These are phyloP conservation scores for Dendrobium chrysotoxum DNA, from an alignment of 106 monocot species.

Conservation along the genomic window DNA sequence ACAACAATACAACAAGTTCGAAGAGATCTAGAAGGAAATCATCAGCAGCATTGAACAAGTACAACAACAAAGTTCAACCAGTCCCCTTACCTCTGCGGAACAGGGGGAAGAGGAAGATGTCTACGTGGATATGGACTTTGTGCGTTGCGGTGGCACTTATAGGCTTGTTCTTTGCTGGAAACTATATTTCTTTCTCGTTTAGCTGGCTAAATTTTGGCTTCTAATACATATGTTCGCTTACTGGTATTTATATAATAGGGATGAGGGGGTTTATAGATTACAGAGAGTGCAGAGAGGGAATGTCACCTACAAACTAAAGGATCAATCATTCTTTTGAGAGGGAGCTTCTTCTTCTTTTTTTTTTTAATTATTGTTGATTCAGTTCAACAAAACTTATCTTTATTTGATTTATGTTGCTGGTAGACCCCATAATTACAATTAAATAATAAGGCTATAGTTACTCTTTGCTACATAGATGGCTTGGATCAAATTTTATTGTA, in stretches of 20 bases:
- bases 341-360: background rate
- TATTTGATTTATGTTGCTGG: background rate
- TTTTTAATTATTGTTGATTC: background rate
- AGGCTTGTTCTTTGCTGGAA: slow-evolving; percentile 46
- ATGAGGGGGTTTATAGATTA: background rate
- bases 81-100: slow-evolving; percentile 62
- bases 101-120: slow-evolving; percentile 57
- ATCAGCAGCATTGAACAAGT: slow-evolving; percentile 19
- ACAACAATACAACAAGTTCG: background rate
- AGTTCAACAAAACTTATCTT: background rate
- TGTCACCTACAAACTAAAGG: background rate
- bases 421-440: background rate
- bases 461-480: no score
- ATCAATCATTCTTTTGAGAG: slow-evolving; percentile 3
- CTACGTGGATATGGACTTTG: slow-evolving; percentile 50
- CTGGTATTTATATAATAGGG: background rate
- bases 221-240: slow-evolving; percentile 13
- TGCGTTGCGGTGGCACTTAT: slow-evolving; percentile 18
- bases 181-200: slow-evolving; percentile 33
- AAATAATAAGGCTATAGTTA: background rate
- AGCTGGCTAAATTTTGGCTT: slow-evolving; percentile 18
- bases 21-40: slow-evolving; percentile 20
- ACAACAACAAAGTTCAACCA: slow-evolving; percentile 27
- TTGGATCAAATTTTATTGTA: no score
- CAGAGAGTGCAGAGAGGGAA: background rate